Conservation (phyloP, 768 basidiomycete genomes). For the Russula abietina region DNA sequence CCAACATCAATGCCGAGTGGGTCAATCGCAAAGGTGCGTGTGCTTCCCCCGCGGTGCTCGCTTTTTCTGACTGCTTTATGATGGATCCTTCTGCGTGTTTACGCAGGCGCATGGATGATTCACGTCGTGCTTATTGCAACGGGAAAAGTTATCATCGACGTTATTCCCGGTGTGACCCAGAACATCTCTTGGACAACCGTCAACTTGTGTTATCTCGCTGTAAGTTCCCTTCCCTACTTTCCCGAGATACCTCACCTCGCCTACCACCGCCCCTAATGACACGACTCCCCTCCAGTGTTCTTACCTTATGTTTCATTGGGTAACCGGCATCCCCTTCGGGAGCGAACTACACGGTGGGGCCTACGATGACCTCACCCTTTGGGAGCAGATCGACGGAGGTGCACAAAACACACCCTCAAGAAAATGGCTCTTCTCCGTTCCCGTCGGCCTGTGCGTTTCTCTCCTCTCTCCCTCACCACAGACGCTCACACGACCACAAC, state of each 20-base stretch:
- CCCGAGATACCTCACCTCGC: background rate
- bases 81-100: background rate
- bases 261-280: background rate
- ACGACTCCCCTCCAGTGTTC: conserved; percentile 35
- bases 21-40: conserved; percentile 87
- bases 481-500: conserved; percentile 17
- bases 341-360: conserved; percentile 83
- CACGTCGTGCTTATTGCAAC: conserved; percentile 88
- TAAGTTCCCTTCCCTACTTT: conserved; percentile 39
- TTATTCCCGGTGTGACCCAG: conserved; percentile 89
- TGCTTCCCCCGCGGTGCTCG: background rate
- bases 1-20: conserved; percentile 88
- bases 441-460: conserved; percentile 73
- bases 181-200: conserved; percentile 94
- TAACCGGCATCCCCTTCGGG: conserved; percentile 94
- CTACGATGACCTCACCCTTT: conserved; percentile 94
- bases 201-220: conserved; percentile 84
- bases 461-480: background rate
- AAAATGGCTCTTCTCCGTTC: conserved; percentile 91
- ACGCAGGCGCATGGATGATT: conserved; percentile 91
- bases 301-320: conserved; percentile 98
- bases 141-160: conserved; percentile 91
- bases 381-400: conserved; percentile 99
- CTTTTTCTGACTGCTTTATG: background rate
- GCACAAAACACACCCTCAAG: conserved; percentile 98